A percentile compares a stretch with the other conserved stretches of the same genome.
These are phyloP conservation scores for Lupinus albus DNA, from an alignment of 306 rosid species.

Conservation along the genomic window DNA sequence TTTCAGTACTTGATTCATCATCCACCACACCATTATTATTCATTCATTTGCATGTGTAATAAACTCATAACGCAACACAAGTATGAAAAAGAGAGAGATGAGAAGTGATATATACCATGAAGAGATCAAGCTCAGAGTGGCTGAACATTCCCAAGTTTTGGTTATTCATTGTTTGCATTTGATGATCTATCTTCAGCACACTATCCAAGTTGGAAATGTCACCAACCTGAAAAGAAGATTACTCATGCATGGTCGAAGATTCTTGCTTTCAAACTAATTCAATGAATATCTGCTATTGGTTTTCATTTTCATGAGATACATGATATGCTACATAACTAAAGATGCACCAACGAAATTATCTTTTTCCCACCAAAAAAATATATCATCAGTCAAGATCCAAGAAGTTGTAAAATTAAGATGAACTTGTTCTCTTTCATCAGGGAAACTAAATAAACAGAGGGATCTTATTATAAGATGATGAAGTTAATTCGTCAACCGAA, in stretches of 20 bases:
- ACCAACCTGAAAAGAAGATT: conserved; percentile 52
- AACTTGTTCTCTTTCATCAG: neutral
- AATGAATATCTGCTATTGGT: conserved; percentile 5
- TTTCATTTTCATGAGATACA: too few relatives aligned
- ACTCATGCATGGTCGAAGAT: neutral
- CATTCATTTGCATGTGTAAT: conserved; percentile 33
- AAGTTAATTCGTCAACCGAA: too few relatives aligned
- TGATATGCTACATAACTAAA: too few relatives aligned
- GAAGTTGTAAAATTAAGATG: neutral
- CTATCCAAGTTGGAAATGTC: conserved; percentile 49
- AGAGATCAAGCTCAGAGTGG: conserved; percentile 77
- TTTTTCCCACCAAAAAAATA: too few relatives aligned
- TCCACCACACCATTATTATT: conserved; percentile 17
- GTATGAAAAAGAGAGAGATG: neutral
- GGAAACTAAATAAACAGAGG: conserved; percentile 14
- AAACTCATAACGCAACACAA: neutral
- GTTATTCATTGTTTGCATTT: conserved; percentile 49
- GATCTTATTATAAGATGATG: neutral
- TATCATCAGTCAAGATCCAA: conserved; percentile 11
- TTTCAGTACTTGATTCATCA: conserved; percentile 37
- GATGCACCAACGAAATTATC: too few relatives aligned
- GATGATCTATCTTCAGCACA: conserved; percentile 44
- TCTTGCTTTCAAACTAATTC: conserved; percentile 5
- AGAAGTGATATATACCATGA: conserved; percentile 64
- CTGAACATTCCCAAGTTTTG: conserved; percentile 46